phyloP scores from a whole-genome alignment of 2,329 filamentous ascomycete genomes.

The Colletotrichum musae region DNA sequence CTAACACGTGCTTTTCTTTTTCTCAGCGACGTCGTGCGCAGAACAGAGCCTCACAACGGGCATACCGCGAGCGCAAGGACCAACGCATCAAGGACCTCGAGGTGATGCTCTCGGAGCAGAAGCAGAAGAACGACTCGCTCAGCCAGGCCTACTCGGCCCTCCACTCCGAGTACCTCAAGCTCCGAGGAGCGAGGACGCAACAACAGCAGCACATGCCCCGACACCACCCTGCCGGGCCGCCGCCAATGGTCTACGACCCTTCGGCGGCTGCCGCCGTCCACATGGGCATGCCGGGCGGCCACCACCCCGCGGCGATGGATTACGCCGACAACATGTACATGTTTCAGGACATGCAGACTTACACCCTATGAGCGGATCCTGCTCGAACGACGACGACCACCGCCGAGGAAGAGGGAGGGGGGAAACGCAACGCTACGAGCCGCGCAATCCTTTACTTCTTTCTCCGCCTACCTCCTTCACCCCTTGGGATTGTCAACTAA shows the following conservation, averaged over 20 bases:
- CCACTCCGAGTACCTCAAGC: slow-evolving; percentile 59
- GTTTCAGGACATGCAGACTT: slow-evolving; percentile 47
- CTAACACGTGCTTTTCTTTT: slow-evolving; percentile 24
- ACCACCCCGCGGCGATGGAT: slow-evolving; percentile 42
- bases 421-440: too few species aligned
- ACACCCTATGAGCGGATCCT: slow-evolving; percentile 40
- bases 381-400: slow-evolving; percentile 2
- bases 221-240: slow-evolving; percentile 29
- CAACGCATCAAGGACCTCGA: slow-evolving; percentile 77
- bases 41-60: slow-evolving; percentile 51
- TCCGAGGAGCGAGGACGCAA: slow-evolving; percentile 44
- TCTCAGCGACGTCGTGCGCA: slow-evolving; percentile 50
- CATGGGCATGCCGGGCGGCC: slow-evolving; percentile 41
- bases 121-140: slow-evolving; percentile 69
- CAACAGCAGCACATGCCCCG: slow-evolving; percentile 36
- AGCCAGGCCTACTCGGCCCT: slow-evolving; percentile 67
- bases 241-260: slow-evolving; percentile 35
- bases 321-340: slow-evolving; percentile 50
- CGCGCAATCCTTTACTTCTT: slow-evolving; percentile 9
- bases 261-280: slow-evolving; percentile 17
- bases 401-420: not conserved
- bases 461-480: not conserved
- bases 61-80: slow-evolving; percentile 56
- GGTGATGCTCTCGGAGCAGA: slow-evolving; percentile 66
- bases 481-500: not conserved